Base-by-base conservation (phyloP, 2,329 filamentous ascomycete species). In the Pseudogymnoascus sp. region DNA sequence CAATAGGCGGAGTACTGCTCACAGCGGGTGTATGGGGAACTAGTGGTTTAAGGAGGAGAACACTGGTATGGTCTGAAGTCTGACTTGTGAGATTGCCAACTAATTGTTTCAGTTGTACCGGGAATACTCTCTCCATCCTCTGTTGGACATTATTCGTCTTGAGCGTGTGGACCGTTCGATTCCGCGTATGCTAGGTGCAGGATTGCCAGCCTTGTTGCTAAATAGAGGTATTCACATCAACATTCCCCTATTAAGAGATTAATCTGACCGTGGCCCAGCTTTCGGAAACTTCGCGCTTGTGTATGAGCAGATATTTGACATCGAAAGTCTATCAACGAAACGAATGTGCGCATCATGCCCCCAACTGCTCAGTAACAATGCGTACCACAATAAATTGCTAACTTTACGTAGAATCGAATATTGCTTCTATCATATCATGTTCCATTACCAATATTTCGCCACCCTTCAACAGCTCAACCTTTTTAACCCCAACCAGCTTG, bases 11-110 rank as follows among this genome's bases (percentile, higher is more conserved):
- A 12, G 65, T 63, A 31, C 61, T 65, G 2, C 51, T 73, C 29
- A 63, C 69, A 27, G 66, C 63, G n/a, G 72, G 72, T 10, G 66
- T 71, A 5, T 74, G 72, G 72, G 70, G 72, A 38, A 69, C 70
- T 5, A 59, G 72, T 60, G 72, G 71, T 7, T 60, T 74, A 5
- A 66, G 72, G 39, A 67, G 69, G 58, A 66, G 72, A 7, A 66
- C 72, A 33, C 61, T 73, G 66, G 72, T 73, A 64, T 27, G 65
- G 25, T 17, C 6, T 42, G 25, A 15, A 10, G 21, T 36, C 42
- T 27, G 25, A 33, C 10, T 58, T 21, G 31, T 13, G n/a, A 27
- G 27, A 39, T 1, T 4, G 21, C 25, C 59, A 38, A 63, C 69
- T 35, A 68, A 51, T 21, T 9, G 5, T 17, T 31, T n/a, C 42